phyloP scores from a whole-genome alignment of 495 filamentous ascomycete species.

The Penicillium steckii region DNA sequence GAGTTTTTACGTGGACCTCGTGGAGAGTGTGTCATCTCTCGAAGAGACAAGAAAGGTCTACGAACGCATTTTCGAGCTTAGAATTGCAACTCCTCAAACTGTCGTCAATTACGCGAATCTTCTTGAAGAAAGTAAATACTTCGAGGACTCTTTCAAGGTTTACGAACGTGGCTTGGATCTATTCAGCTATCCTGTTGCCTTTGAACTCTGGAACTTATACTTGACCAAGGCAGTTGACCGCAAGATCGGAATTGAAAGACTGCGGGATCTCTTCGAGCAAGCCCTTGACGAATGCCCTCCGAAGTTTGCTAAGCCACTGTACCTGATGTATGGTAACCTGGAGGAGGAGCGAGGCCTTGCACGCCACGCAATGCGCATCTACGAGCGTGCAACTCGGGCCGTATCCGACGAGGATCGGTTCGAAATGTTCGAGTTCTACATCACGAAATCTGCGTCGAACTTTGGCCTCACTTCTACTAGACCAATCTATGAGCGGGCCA shows the following conservation, averaged over 20 bases:
- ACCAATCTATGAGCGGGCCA: conserved; percentile 94
- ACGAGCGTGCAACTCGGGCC: conserved; percentile 93
- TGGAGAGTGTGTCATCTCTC: conserved; percentile 87
- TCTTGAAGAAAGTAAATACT: conserved; percentile 92
- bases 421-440: conserved; percentile 99
- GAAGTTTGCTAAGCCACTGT: conserved; percentile 93
- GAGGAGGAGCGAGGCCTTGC: conserved; percentile 96
- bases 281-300: conserved; percentile 92
- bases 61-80: conserved; percentile 95
- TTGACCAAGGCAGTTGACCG: conserved; percentile 96
- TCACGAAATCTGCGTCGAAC: conserved; percentile 97
- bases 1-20: conserved; percentile 99
- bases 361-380: conserved; percentile 98
- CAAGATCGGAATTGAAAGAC: conserved; percentile 89
- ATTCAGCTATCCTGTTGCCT: conserved; percentile 96
- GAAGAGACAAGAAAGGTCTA: conserved; percentile 95
- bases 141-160: conserved; percentile 95
- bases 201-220: conserved; percentile 98
- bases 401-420: conserved; percentile 93
- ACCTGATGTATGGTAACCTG: conserved; percentile 97
- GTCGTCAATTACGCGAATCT: conserved; percentile 98
- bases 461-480: conserved; percentile 96
- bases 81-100: conserved; percentile 96
- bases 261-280: conserved; percentile 96
- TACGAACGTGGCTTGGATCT: conserved; percentile 96